These are phyloP conservation scores for Suillus occidentalis DNA, from an alignment of 768 basidiomycete species.

Conservation along the genomic window DNA sequence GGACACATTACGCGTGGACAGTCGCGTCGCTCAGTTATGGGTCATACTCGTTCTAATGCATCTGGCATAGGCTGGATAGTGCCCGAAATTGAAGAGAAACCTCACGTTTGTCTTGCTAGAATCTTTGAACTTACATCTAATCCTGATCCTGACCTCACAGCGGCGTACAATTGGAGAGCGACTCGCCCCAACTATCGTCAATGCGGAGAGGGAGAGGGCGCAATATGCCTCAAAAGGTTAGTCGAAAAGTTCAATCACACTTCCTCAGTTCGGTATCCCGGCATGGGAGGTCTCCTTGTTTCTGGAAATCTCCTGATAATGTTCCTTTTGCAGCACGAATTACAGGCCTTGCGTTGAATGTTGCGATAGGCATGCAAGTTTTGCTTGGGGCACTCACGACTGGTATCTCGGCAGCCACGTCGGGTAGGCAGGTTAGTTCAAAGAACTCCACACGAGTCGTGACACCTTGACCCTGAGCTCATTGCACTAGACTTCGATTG, in stretches of 20 bases:
- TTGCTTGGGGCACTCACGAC: slow-evolving; percentile 67
- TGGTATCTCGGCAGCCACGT: slow-evolving; percentile 51
- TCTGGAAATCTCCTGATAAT: slow-evolving; percentile 6
- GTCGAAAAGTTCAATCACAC: neutral
- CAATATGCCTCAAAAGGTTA: slow-evolving; percentile 50
- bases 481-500: slow-evolving; percentile 34
- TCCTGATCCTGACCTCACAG: slow-evolving; percentile 5
- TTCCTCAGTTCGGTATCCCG: neutral
- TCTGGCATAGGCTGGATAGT: slow-evolving; percentile 28
- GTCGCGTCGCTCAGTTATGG: slow-evolving; percentile 11
- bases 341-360: slow-evolving; percentile 36
- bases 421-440: slow-evolving; percentile 40
- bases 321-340: slow-evolving; percentile 26
- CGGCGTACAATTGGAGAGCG: slow-evolving; percentile 50
- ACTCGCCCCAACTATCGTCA: slow-evolving; percentile 50
- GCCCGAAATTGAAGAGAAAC: slow-evolving; percentile 21
- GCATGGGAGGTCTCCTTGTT: neutral
- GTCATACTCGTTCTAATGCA: neutral
- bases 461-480: slow-evolving; percentile 2
- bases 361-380: slow-evolving; percentile 64
- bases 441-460: neutral
- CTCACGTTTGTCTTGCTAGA: slow-evolving; percentile 14
- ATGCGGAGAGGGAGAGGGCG: slow-evolving; percentile 45
- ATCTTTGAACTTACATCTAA: neutral
- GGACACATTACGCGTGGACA: slow-evolving; percentile 11